These are phyloP conservation scores for Tetraselmis striata DNA, from an alignment of 139 green algal species.

Conservation along the genomic window DNA sequence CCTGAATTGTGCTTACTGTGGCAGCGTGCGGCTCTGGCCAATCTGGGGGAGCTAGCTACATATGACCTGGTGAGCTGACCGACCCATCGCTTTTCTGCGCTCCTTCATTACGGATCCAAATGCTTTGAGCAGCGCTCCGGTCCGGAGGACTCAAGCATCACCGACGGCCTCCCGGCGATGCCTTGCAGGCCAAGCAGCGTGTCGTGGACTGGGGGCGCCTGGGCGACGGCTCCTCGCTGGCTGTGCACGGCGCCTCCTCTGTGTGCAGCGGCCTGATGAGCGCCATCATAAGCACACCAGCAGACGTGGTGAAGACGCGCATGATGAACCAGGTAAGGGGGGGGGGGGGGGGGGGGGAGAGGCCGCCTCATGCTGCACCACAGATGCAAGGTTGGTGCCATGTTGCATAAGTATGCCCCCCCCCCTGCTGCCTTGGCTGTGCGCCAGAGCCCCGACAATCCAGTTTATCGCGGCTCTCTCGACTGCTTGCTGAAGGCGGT, in stretches of 20 bases:
- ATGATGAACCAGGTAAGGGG: conserved; percentile 66
- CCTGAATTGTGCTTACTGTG: not conserved
- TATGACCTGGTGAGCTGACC: conserved; percentile 43
- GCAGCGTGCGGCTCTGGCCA: conserved; percentile 53
- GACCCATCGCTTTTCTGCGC: too few relatives aligned
- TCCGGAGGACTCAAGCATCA: too few relatives aligned
- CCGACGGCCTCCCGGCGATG: too few relatives aligned
- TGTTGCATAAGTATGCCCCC: too few relatives aligned
- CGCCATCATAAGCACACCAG: conserved; percentile 34
- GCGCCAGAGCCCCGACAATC: not conserved
- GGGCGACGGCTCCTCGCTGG: conserved; percentile 32
- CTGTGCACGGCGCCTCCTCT: conserved; percentile 32
- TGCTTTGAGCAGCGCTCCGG: too few relatives aligned
- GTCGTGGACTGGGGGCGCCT: conserved; percentile 27
- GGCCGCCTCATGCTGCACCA: not conserved
- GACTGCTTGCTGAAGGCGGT: conserved; percentile 52
- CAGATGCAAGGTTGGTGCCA: not conserved
- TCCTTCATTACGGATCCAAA: too few relatives aligned
- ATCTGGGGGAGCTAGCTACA: conserved; percentile 59
- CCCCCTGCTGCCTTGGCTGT: too few relatives aligned
- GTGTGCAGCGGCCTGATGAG: conserved; percentile 33
- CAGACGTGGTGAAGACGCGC: conserved; percentile 64
- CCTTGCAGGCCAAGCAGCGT: conserved; percentile 25
- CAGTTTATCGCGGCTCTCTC: conserved; percentile 32
- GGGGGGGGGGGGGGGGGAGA: too few relatives aligned